Evolutionary conservation across 768 basidiomycete species (phyloP), one percentile per base, ranked within the genome.

Genomic region (Boletellus sp.): DNA sequence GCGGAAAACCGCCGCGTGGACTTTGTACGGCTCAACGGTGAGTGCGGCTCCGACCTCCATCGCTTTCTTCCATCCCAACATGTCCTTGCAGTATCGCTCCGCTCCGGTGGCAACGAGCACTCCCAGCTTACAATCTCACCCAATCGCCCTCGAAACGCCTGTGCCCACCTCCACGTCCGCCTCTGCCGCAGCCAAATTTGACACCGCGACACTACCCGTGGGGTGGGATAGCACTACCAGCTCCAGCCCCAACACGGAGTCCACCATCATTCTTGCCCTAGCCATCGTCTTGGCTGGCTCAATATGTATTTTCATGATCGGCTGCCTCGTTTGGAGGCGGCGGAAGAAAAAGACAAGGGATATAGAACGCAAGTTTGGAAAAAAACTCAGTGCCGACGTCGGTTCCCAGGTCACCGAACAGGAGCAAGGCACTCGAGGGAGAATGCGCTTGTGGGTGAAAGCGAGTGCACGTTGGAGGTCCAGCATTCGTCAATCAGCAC

Each of bases 401-500:
- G 35, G 45, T 32, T 44, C 70, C 11, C 66, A 62, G 20, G 68
- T 65, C 33, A 70, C 64, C 39, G 62, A 55, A 6, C 64, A 67
- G 10, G 77, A 80, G 52, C 75, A 72, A 52, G 78, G 81, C 41
- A 63, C 67, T 8, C 78, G 73, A 45, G 62, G 63, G 5, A 79
- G 78, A 53, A 78, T 83, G 63, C 80, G 78, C 56, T 58, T 83
- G 42, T 87, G 85, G 85, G 74, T 77, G 1, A 75, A 70, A 51
- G 85, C 86, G 2, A 81, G 78, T 2, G 81, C 80, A 8, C 76
- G 84, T 38, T 90, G 87, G 87, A 81, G 74, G 54, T 79, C 78
- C 3, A 81, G 83, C 45, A 75, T 79, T 10, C 79, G 80, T 23
- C 73, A 78, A 49, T 70, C 78, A n/a, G 79, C 80, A 8, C 78